A percentile compares a stretch with the other conserved stretches of the same genome.
Evolutionary conservation across 1,139 yeast species (phyloP).

Genomic region (Taphrina populina): DNA sequence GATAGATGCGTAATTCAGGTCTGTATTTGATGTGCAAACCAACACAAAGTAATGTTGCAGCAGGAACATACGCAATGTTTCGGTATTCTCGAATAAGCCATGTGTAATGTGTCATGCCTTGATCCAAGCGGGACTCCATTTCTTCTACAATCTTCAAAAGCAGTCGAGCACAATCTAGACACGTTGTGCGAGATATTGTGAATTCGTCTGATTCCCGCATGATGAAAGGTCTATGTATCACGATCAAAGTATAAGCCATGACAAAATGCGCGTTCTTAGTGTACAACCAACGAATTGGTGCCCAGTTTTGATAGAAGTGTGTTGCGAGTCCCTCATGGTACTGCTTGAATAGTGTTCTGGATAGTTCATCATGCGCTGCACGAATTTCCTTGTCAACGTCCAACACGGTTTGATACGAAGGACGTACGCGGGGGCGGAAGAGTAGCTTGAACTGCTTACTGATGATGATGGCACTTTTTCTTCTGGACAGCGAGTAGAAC

Average conservation of each 20-base stretch:
- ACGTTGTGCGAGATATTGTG: constrained; percentile 1
- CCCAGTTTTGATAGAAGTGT: not conserved
- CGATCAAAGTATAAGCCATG: constrained; percentile 7
- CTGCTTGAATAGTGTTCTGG: not conserved
- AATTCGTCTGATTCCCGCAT: constrained; percentile 2
- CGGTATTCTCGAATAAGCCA: constrained; percentile 12
- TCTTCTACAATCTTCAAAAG: constrained; percentile 1
- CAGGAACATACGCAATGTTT: constrained; percentile 11
- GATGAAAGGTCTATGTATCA: constrained; percentile 11
- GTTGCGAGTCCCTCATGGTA: not conserved
- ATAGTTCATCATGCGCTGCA: not conserved
- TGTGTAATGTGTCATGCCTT: constrained; percentile 1
- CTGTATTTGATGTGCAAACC: constrained; percentile 1
- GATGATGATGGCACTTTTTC: constrained; percentile 5
- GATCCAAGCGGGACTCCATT: not conserved
- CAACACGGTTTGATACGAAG: constrained; percentile 10
- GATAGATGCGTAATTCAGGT: constrained; percentile 3
- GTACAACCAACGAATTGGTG: constrained; percentile 7
- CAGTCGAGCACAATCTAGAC: constrained; percentile 1
- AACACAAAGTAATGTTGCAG: constrained; percentile 6
- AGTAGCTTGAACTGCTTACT: not conserved
- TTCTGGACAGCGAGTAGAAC: constrained; percentile 2
- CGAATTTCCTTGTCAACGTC: constrained; percentile 9
- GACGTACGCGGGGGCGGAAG: constrained; percentile 13
- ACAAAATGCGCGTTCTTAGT: not conserved